Evolutionary conservation across 768 basidiomycete species (phyloP).

Genomic region (Mycena pura): DNA sequence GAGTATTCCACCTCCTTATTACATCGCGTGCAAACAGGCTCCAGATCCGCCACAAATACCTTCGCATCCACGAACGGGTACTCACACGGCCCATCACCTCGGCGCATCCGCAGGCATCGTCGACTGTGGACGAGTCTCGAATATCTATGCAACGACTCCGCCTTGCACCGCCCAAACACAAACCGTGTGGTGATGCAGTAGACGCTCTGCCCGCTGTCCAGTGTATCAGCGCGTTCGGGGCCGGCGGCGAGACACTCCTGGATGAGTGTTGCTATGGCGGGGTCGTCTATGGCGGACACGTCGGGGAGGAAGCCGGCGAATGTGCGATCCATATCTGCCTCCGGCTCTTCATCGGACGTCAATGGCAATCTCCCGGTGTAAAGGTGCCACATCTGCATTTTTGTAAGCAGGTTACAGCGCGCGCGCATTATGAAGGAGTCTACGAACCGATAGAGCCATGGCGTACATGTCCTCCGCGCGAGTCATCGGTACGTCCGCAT

Average conservation of each 20-base stretch:
- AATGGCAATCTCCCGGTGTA: not conserved
- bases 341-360: not conserved
- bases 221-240: not conserved
- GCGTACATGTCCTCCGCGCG: conserved; percentile 5
- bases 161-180: not conserved
- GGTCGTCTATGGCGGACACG: conserved; percentile 1
- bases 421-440: not conserved
- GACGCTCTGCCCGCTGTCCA: not conserved
- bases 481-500: not conserved
- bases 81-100: not conserved
- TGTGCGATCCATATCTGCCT: not conserved
- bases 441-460: not conserved
- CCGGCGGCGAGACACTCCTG: not conserved
- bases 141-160: not conserved
- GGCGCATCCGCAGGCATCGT: not conserved
- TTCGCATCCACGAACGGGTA: not conserved
- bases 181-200: not conserved
- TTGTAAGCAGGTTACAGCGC: not conserved
- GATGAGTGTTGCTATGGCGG: not conserved
- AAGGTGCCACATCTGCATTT: not conserved
- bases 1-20: not conserved
- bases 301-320: not conserved
- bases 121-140: not conserved
- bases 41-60: not conserved
- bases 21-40: not conserved